These are phyloP conservation scores for Stachybotrys chartarum DNA, from an alignment of 2,329 filamentous ascomycete species.

Conservation along the genomic window DNA sequence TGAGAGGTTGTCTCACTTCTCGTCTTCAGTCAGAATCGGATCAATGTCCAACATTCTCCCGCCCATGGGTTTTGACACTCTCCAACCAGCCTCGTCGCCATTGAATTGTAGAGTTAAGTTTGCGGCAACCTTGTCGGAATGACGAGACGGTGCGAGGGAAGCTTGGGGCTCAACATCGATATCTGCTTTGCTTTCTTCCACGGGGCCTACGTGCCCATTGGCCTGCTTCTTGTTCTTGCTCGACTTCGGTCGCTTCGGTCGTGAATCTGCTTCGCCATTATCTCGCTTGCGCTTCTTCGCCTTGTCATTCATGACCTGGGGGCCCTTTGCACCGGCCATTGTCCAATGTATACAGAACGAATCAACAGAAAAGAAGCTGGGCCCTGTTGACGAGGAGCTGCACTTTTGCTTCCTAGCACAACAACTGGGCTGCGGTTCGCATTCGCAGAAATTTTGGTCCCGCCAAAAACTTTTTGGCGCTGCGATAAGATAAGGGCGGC, in stretches of 20 bases:
- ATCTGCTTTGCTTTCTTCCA: neutral
- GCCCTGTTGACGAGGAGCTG: neutral
- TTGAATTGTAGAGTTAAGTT: conserved; percentile 15
- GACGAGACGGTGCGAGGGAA: neutral
- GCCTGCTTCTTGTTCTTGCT: conserved; percentile 20
- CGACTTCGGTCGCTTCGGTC: conserved; percentile 32
- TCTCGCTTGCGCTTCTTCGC: conserved; percentile 42
- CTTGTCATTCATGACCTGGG: conserved; percentile 25
- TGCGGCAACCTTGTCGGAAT: neutral
- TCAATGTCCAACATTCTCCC: conserved; percentile 60
- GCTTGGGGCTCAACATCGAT: neutral
- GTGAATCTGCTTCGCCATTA: conserved; percentile 30
- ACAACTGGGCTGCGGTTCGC: conserved; percentile 5
- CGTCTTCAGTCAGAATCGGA: conserved; percentile 53
- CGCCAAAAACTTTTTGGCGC: conserved; percentile 30
- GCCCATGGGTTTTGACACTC: conserved; percentile 56
- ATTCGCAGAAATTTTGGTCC: conserved; percentile 31
- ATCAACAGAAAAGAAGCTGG: neutral
- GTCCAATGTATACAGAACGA: conserved; percentile 3
- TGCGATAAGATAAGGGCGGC: conserved; percentile 33
- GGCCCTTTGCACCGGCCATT: conserved; percentile 27
- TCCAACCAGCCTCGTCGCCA: conserved; percentile 40
- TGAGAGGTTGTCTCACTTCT: conserved; percentile 40
- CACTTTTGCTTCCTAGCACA: conserved; percentile 1
- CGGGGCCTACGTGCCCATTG: conserved; percentile 8